Percentiles rank a stretch among this genome's conserved stretches.
These are phyloP conservation scores for Teunomyces barrocoloradensis DNA, from an alignment of 805 yeast species.

Conservation along the genomic window DNA sequence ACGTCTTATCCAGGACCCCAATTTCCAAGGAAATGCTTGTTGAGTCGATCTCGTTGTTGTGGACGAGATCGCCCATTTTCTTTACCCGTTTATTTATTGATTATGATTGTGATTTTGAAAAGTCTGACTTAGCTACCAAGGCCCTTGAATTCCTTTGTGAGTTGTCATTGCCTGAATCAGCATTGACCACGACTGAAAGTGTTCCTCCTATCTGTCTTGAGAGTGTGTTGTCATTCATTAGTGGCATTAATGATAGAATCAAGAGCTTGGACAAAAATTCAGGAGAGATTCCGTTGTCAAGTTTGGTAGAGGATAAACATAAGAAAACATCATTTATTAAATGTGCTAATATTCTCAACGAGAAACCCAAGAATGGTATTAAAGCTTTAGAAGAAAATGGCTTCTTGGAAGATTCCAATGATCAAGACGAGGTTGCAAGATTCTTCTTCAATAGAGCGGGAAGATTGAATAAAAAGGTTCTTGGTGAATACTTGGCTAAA, in stretches of 20 bases:
- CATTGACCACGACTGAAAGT: constrained; percentile 70
- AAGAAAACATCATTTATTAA: constrained; percentile 73
- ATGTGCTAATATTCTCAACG: constrained; percentile 75
- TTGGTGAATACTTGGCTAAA: constrained; percentile 85
- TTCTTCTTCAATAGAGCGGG: constrained; percentile 79
- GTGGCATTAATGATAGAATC: constrained; percentile 56
- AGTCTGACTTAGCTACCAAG: constrained; percentile 70
- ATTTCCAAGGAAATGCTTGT: constrained; percentile 72
- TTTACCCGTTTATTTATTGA: constrained; percentile 75
- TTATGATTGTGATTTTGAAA: constrained; percentile 88
- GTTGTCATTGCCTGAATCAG: constrained; percentile 82
- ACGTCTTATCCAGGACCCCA: constrained; percentile 26
- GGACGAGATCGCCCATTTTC: constrained; percentile 77
- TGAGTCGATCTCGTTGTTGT: constrained; percentile 77
- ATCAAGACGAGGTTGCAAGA: constrained; percentile 61
- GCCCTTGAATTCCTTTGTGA: constrained; percentile 70
- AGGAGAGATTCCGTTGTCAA: constrained; percentile 15
- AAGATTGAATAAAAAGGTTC: constrained; percentile 77
- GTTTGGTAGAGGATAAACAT: constrained; percentile 41
- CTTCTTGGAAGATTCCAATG: constrained; percentile 50
- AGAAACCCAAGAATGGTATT: constrained; percentile 75
- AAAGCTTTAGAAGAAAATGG: constrained; percentile 60
- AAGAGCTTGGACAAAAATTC: constrained; percentile 21
- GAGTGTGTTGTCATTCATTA: constrained; percentile 71
- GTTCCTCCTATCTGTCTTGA: constrained; percentile 95